These are phyloP conservation scores for Sorghum bicolor DNA, from an alignment of 176 grass and related monocot genomes.

Conservation along the genomic window DNA sequence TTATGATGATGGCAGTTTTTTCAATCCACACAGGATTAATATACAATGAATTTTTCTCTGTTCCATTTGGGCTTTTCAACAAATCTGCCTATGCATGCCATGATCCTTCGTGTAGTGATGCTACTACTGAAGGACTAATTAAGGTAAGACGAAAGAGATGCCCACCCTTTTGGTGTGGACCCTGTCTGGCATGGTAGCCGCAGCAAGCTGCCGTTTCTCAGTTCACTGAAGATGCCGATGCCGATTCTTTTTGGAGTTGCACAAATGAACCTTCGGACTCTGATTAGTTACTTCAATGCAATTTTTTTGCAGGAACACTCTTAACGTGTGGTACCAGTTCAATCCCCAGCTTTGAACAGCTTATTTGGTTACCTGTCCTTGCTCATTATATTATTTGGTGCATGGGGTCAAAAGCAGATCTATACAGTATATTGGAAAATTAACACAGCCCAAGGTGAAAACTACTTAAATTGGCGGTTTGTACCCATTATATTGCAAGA, in stretches of 20 bases:
- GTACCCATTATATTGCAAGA: too few species aligned
- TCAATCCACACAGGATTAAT: slow-evolving; percentile 95
- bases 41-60: slow-evolving; percentile 99
- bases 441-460: too few species aligned
- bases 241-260: slow-evolving; percentile 91
- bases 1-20: slow-evolving; percentile 91
- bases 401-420: slow-evolving; percentile 74
- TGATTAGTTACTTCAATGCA: slow-evolving; percentile 90
- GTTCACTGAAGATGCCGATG: slow-evolving; percentile 99
- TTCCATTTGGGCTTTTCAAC: slow-evolving; percentile 88
- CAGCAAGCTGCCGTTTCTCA: slow-evolving; percentile 84
- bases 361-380: slow-evolving; percentile 89
- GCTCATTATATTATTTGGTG: slow-evolving; percentile 94
- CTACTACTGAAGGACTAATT: slow-evolving; percentile 58
- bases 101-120: slow-evolving; percentile 89
- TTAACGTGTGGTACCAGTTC: slow-evolving; percentile 81
- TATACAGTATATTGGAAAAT: slow-evolving; percentile 32
- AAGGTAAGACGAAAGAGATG: slow-evolving; percentile 59
- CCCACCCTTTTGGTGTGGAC: slow-evolving; percentile 94
- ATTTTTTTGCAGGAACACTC: slow-evolving; percentile 60
- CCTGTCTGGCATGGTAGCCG: slow-evolving; percentile 83
- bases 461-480: too few species aligned
- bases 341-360: slow-evolving; percentile 80
- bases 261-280: slow-evolving; percentile 92
- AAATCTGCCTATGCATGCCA: slow-evolving; percentile 85